Evolutionary conservation across 495 filamentous ascomycete species (phyloP).

Genomic region (Penicillium cataractarum): DNA sequence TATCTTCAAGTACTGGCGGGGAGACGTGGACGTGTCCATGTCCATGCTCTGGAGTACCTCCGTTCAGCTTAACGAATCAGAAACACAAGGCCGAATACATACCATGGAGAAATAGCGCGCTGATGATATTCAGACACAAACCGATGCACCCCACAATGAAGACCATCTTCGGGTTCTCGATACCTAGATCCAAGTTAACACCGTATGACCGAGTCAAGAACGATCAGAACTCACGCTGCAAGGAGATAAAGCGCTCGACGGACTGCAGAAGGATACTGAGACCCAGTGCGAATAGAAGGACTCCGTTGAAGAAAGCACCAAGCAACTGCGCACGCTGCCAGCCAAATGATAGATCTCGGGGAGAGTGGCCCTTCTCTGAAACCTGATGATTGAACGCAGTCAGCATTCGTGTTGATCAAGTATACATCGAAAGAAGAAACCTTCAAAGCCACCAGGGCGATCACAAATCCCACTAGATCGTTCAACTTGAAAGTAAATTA

Average conservation of each 20-base stretch:
- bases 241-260: conserved; percentile 67
- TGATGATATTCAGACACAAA: conserved; percentile 76
- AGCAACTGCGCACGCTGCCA: conserved; percentile 86
- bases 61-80: conserved; percentile 7
- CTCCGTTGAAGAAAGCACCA: conserved; percentile 84
- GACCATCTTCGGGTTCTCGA: conserved; percentile 58
- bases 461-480: conserved; percentile 85
- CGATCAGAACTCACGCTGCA: conserved; percentile 18
- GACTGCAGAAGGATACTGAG: conserved; percentile 86
- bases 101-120: conserved; percentile 79
- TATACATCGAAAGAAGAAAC: conserved; percentile 39
- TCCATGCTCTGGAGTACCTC: conserved; percentile 24
- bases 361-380: conserved; percentile 28
- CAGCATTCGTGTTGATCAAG: not conserved
- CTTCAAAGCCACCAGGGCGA: conserved; percentile 83
- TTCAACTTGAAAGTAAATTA: conserved; percentile 63
- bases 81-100: not conserved
- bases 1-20: conserved; percentile 14
- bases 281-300: conserved; percentile 83
- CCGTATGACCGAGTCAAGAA: not conserved
- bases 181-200: conserved; percentile 6
- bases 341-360: conserved; percentile 43
- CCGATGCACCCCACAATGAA: conserved; percentile 80
- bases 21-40: conserved; percentile 22
- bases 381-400: conserved; percentile 5